Evolutionary conservation across 225 moss, liverwort and hornwort species (phyloP), one percentile per base, ranked within the genome.

Genomic region (Thuidium tamariscinum): DNA sequence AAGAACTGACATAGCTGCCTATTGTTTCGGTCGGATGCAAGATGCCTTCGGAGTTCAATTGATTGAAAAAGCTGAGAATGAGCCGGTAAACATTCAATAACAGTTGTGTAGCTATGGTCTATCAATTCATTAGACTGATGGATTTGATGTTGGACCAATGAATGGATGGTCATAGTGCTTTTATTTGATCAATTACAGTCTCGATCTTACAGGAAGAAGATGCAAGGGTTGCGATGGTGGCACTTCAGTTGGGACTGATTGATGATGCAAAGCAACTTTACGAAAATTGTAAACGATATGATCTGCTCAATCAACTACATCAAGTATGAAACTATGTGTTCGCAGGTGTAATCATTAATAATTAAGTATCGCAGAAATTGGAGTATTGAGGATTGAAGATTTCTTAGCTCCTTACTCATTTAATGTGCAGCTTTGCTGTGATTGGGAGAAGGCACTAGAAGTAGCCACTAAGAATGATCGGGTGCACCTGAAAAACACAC

Each of bases 401-500:
- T 41, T 80, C 55, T 80, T 37, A 89, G 62, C 82, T 79, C 29
- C 54, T 49, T 56, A n/a, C 56, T 63, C 41, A 55, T 78, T 68
- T 25, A 52, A 81, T 91, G 81, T 82, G 75, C 95, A 98, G 97
- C 90, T 84, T 79, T 96, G 94, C 91, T 94, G 97, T 79, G 93
- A 97, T 75, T 99, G 99, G 99, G 97, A 97, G 80, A 96, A 97
- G 78, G 99, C 99, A 79, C 83, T 96, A 78, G 97, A 95, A 29
- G 85, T 95, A 74, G 96, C 99, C 60, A 92, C 95, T 81, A 93
- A 93, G 80, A 84, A 92, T 84, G 99, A 99, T 82, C 96, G 95
- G 20, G 91, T 97, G 51, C 94, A 99, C 84, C 90, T 99, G 69
- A 99, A 95, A 83, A 93, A 89, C 56, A 99, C 97, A 74, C 95